These are phyloP conservation scores for Xylaria hypoxylon DNA, from an alignment of 2,329 filamentous ascomycete species.

Conservation along the genomic window DNA sequence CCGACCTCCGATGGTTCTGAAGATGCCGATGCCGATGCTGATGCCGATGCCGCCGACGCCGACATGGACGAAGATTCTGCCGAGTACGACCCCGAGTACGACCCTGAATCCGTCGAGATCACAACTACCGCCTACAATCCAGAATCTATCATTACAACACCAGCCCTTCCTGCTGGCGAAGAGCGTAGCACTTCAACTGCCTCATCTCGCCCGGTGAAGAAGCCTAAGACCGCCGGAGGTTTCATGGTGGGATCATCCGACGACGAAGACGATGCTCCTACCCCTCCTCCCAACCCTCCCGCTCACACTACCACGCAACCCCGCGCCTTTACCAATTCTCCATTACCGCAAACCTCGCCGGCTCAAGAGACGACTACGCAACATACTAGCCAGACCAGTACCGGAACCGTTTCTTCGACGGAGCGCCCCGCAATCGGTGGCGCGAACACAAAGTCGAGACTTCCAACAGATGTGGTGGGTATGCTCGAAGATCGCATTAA, in stretches of 20 bases:
- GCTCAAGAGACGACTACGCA: constrained; percentile 35
- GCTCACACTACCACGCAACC: constrained; percentile 43
- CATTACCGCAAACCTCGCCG: constrained; percentile 44
- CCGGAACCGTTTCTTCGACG: constrained; percentile 26
- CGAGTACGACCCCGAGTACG: constrained; percentile 58
- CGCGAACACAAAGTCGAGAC: constrained; percentile 46
- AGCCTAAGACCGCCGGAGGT: constrained; percentile 70
- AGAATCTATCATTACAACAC: constrained; percentile 61
- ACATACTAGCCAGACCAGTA: constrained; percentile 36
- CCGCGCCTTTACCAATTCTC: constrained; percentile 42
- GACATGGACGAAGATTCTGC: constrained; percentile 64
- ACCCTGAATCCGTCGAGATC: constrained; percentile 63
- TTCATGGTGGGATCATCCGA: constrained; percentile 72
- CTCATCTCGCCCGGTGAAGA: constrained; percentile 59
- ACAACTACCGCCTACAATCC: constrained; percentile 59
- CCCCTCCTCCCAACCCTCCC: constrained; percentile 38
- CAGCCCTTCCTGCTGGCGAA: constrained; percentile 44
- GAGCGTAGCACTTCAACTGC: constrained; percentile 50
- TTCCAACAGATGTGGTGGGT: constrained; percentile 77
- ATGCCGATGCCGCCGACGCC: constrained; percentile 50
- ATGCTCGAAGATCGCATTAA: constrained; percentile 90
- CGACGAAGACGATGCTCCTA: constrained; percentile 61
- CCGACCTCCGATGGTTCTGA: constrained; percentile 61
- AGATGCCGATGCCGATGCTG: constrained; percentile 55
- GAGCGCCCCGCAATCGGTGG: constrained; percentile 27